Evolutionary conservation across 345 rosid genomes (phyloP).

Genomic region (Rhizophora mangle): DNA sequence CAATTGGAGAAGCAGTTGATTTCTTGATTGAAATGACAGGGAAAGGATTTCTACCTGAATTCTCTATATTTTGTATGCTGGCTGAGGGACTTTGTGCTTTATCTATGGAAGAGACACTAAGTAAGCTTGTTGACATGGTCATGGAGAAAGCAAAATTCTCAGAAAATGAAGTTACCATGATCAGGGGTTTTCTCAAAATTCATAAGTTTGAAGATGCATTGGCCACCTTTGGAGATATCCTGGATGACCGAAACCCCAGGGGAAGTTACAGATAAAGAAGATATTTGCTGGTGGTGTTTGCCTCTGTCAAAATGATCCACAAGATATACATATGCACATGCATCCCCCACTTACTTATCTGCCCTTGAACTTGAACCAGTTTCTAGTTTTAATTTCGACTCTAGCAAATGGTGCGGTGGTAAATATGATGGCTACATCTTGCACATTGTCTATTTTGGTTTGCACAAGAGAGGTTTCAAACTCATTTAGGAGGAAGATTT

Average conservation of each 20-base stretch:
- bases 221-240: conserved; percentile 54
- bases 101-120: conserved; percentile 63
- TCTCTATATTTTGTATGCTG: conserved; percentile 67
- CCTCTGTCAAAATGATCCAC: too few species aligned
- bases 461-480: too few species aligned
- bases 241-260: conserved; percentile 41
- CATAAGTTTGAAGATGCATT: conserved; percentile 70
- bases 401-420: neutral
- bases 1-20: conserved; percentile 79
- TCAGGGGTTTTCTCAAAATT: conserved; percentile 66
- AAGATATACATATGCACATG: too few species aligned
- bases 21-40: conserved; percentile 66
- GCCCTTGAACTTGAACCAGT: neutral
- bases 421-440: too few species aligned
- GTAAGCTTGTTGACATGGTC: conserved; percentile 53
- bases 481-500: too few species aligned
- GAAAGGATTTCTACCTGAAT: conserved; percentile 70
- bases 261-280: conserved; percentile 41
- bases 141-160: conserved; percentile 68
- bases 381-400: neutral
- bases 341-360: neutral
- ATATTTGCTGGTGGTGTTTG: conserved; percentile 5
- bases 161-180: conserved; percentile 54
- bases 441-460: neutral
- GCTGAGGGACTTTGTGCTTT: conserved; percentile 79